A percentile compares a stretch with the other conserved stretches of the same genome.
Conservation (phyloP, 495 filamentous ascomycete genomes). For the Penicillium steckii region DNA sequence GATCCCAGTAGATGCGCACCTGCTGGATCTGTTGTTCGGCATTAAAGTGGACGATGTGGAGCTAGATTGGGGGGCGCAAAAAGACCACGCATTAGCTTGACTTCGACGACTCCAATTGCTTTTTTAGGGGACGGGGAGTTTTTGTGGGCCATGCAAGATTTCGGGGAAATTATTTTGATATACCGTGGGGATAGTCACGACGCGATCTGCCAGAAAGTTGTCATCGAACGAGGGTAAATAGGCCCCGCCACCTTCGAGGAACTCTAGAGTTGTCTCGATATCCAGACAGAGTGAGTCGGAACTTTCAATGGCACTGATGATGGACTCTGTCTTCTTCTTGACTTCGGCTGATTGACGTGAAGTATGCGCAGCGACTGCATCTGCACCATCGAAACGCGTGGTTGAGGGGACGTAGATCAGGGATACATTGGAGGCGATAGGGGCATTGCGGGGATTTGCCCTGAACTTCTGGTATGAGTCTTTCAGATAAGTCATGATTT, state of each 20-base stretch:
- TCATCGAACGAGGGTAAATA: conserved; percentile 91
- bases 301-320: conserved; percentile 71
- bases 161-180: conserved; percentile 46
- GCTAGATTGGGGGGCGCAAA: conserved; percentile 44
- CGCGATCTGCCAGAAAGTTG: conserved; percentile 86
- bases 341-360: conserved; percentile 57
- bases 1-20: conserved; percentile 92
- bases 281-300: conserved; percentile 69
- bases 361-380: conserved; percentile 78
- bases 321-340: conserved; percentile 75
- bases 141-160: conserved; percentile 4
- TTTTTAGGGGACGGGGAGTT: too few relatives aligned
- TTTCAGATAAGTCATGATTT: conserved; percentile 57
- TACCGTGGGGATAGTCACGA: conserved; percentile 81
- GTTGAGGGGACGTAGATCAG: conserved; percentile 93
- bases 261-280: conserved; percentile 80
- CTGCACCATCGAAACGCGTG: conserved; percentile 63
- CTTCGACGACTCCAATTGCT: neutral
- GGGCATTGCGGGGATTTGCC: conserved; percentile 60
- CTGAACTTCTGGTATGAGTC: conserved; percentile 78
- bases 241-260: conserved; percentile 73
- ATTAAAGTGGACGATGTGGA: conserved; percentile 89
- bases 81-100: conserved; percentile 18
- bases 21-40: conserved; percentile 71
- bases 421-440: conserved; percentile 68